phyloP scores from a whole-genome alignment of 2,329 filamentous ascomycete species.

The Pezicula radicicola region DNA sequence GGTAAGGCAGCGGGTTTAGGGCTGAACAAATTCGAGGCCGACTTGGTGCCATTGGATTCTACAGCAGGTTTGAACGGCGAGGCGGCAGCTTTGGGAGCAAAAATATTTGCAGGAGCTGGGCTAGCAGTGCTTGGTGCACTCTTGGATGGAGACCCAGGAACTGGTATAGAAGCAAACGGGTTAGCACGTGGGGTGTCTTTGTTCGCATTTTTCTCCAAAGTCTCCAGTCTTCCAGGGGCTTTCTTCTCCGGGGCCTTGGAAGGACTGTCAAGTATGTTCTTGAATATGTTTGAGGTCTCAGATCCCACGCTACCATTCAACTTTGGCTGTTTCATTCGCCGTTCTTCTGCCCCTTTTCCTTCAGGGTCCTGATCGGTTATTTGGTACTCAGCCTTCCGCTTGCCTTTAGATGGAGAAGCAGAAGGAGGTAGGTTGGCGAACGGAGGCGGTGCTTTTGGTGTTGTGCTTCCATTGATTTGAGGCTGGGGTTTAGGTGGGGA shows the following conservation, averaged over 20 bases:
- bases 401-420: conserved; percentile 9
- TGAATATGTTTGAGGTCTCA: conserved; percentile 28
- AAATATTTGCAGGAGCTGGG: conserved; percentile 1
- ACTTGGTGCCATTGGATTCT: too few relatives aligned
- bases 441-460: conserved; percentile 2
- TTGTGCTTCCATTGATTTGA: conserved; percentile 3
- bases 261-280: conserved; percentile 24
- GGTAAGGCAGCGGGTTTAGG: conserved; percentile 9
- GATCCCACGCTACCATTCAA: conserved; percentile 15
- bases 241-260: conserved; percentile 19
- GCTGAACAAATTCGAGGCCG: too few relatives aligned
- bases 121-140: not conserved
- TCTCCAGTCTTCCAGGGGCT: conserved; percentile 5
- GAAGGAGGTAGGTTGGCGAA: not conserved
- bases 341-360: conserved; percentile 12
- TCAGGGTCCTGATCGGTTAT: conserved; percentile 21
- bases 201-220: conserved; percentile 3
- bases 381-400: conserved; percentile 28
- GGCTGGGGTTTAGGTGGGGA: conserved; percentile 4
- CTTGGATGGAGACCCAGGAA: conserved; percentile 12
- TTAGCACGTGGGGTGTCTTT: conserved; percentile 20
- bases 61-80: too few relatives aligned
- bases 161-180: conserved; percentile 21
- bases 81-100: conserved; percentile 3
- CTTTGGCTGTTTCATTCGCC: conserved; percentile 7